Percentiles rank a stretch among this genome's conserved stretches.
Evolutionary conservation across 805 yeast species (phyloP).

Genomic region (Candida easanensis): DNA sequence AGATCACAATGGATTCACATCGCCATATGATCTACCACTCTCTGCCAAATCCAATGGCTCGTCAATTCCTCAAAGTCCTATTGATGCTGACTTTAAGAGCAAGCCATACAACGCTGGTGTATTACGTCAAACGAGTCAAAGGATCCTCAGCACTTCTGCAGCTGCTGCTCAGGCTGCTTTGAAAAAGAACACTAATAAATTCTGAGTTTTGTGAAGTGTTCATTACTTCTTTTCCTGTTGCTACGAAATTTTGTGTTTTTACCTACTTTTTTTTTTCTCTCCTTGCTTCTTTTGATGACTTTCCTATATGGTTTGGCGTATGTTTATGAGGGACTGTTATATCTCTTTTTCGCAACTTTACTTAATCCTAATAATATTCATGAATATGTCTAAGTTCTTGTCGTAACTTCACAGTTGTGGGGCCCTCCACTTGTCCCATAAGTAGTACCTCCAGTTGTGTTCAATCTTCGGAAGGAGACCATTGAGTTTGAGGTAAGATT

Average conservation of each 20-base stretch:
- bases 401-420: neutral
- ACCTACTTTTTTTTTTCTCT: too few species aligned
- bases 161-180: conserved; percentile 24
- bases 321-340: too few species aligned
- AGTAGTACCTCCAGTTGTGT: neutral
- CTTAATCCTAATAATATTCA: too few species aligned
- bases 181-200: conserved; percentile 6
- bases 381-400: too few species aligned
- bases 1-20: conserved; percentile 41
- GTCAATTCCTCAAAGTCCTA: conserved; percentile 17
- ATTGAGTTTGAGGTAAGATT: neutral
- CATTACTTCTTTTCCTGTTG: too few species aligned
- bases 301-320: too few species aligned
- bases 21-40: conserved; percentile 53
- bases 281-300: too few species aligned
- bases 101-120: conserved; percentile 23
- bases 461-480: neutral
- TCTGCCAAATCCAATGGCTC: conserved; percentile 36
- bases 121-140: conserved; percentile 21
- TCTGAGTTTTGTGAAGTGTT: conserved; percentile 1
- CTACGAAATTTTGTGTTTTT: too few species aligned
- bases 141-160: conserved; percentile 16
- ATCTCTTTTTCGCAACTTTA: too few species aligned
- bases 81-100: conserved; percentile 22
- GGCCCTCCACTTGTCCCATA: neutral